phyloP scores from a whole-genome alignment of 140 eudicot species.

The Ambrosia hybrid region DNA sequence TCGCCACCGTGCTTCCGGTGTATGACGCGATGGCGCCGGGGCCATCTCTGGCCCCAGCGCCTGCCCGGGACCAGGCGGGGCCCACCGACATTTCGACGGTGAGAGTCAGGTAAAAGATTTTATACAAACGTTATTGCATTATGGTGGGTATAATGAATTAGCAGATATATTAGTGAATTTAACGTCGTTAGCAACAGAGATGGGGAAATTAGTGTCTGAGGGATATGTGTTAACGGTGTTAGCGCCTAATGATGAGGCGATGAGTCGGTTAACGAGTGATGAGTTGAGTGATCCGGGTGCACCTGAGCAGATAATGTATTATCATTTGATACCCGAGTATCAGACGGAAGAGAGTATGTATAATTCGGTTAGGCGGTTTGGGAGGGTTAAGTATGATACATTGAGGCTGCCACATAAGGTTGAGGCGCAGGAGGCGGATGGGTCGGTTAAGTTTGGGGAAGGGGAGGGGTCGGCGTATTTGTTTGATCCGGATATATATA shows the following conservation, averaged over 20 bases:
- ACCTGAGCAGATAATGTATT: constrained; percentile 91
- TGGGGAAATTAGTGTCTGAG: constrained; percentile 87
- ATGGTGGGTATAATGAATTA: constrained; percentile 91
- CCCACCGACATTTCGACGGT: constrained; percentile 82
- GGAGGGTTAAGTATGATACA: constrained; percentile 77
- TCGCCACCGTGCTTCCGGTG: constrained; percentile 42
- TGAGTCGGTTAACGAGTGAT: constrained; percentile 78
- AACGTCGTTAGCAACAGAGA: constrained; percentile 82
- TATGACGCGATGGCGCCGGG: constrained; percentile 67
- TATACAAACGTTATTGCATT: constrained; percentile 73
- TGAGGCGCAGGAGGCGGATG: constrained; percentile 90
- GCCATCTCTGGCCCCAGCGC: constrained; percentile 87
- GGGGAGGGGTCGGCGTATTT: constrained; percentile 86
- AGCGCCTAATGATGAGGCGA: constrained; percentile 95
- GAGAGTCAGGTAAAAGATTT: constrained; percentile 83
- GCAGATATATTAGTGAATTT: constrained; percentile 86
- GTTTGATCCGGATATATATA: constrained; percentile 91
- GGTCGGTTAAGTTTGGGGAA: constrained; percentile 83
- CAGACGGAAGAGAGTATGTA: constrained; percentile 99
- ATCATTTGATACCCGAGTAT: constrained; percentile 85
- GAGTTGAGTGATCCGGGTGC: constrained; percentile 91
- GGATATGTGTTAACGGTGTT: constrained; percentile 83
- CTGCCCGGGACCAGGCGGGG: constrained; percentile 94
- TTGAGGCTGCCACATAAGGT: constrained; percentile 78
- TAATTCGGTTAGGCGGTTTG: constrained; percentile 79